Conservation (phyloP, 2,329 filamentous ascomycete genomes). For the Nemania sp. region DNA sequence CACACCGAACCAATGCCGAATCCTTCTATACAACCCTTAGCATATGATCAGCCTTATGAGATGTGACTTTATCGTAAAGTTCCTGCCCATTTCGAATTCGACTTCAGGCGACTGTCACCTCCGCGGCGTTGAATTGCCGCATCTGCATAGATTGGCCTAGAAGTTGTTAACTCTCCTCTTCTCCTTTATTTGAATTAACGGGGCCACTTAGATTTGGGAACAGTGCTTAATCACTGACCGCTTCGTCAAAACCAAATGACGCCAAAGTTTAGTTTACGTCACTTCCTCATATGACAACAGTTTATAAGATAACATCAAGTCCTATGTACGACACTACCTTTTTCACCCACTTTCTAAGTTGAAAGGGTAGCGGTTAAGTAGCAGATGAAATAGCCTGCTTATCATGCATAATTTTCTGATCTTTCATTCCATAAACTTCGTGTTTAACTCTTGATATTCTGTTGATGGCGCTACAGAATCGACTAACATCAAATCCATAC, state of each 20-base stretch:
- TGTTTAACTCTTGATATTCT: too few relatives aligned
- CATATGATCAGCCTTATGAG: conserved; percentile 26
- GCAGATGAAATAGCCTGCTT: not conserved
- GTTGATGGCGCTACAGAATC: too few relatives aligned
- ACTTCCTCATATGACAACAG: not conserved
- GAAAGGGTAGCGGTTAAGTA: not conserved
- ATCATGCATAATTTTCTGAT: too few relatives aligned
- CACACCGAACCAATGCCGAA: conserved; percentile 22
- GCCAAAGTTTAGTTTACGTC: not conserved
- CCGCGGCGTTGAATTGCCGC: conserved; percentile 6
- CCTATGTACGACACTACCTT: not conserved
- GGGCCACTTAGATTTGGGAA: not conserved
- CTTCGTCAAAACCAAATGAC: not conserved
- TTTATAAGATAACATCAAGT: not conserved
- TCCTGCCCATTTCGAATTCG: conserved; percentile 13
- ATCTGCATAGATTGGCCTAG: conserved; percentile 9
- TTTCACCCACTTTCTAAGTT: not conserved
- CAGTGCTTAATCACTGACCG: not conserved
- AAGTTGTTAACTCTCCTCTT: conserved; percentile 7
- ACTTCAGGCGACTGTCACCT: conserved; percentile 1
- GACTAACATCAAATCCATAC: too few relatives aligned
- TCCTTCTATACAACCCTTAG: conserved; percentile 16
- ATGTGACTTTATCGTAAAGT: conserved; percentile 20
- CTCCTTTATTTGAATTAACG: not conserved
- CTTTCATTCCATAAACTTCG: too few relatives aligned